Evolutionary conservation across 495 filamentous ascomycete genomes (phyloP).

Genomic region (Penicillium bovifimosum): DNA sequence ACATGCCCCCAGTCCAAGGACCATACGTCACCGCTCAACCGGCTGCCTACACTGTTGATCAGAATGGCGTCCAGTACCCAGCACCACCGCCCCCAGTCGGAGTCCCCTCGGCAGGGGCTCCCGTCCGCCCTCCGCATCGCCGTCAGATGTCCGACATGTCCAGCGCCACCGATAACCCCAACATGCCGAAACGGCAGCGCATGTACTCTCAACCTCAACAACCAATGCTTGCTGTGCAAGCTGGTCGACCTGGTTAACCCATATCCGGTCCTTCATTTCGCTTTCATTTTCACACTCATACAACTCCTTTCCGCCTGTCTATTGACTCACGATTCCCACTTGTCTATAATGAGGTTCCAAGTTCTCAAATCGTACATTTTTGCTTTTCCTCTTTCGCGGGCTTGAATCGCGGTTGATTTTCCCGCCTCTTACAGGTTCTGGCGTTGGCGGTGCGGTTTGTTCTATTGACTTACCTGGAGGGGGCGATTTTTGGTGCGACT

Average conservation of each 20-base stretch:
- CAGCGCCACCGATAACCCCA: constrained; percentile 48
- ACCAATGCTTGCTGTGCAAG: constrained; percentile 44
- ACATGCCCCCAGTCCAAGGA: constrained; percentile 46
- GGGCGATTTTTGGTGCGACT: constrained; percentile 18
- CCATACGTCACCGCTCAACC: constrained; percentile 43
- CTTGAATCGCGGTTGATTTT: constrained; percentile 10
- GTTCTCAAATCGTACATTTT: constrained; percentile 21
- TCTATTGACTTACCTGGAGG: constrained; percentile 17
- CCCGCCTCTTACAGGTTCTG: constrained; percentile 24
- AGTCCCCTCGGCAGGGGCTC: constrained; percentile 40
- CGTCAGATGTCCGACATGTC: constrained; percentile 64
- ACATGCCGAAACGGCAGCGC: constrained; percentile 56
- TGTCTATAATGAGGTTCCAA: constrained; percentile 27
- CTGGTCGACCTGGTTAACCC: constrained; percentile 31
- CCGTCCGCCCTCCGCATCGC: constrained; percentile 46
- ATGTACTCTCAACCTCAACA: constrained; percentile 52
- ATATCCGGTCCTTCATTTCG: neutral
- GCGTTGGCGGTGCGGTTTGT: constrained; percentile 23
- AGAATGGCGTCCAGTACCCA: constrained; percentile 47
- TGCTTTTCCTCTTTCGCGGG: constrained; percentile 11
- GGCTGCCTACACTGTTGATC: constrained; percentile 45
- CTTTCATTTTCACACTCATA: neutral
- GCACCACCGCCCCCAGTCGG: constrained; percentile 43
- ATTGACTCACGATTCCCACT: constrained; percentile 30
- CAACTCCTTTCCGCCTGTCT: constrained; percentile 15